Evolutionary conservation across 208 protist genomes (phyloP).

Genomic region (Wallacemonas rigidus): DNA sequence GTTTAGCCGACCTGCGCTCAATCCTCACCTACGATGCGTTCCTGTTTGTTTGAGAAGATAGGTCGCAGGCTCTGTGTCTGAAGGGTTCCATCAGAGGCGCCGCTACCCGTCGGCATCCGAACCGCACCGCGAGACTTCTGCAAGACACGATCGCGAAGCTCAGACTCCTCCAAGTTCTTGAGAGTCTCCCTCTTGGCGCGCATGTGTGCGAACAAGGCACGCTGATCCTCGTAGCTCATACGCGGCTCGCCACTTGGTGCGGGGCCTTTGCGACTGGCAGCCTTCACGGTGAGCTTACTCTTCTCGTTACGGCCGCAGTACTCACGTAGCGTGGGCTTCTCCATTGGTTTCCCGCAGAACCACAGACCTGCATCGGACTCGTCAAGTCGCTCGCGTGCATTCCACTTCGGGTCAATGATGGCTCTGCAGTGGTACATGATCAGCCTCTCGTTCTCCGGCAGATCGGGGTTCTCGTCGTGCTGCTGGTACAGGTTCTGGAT

Average conservation of each 20-base stretch:
- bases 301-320: conserved; percentile 72
- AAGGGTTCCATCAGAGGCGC: neutral
- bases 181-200: conserved; percentile 52
- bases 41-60: conserved; percentile 57
- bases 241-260: conserved; percentile 72
- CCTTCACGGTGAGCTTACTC: conserved; percentile 74
- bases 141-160: conserved; percentile 73
- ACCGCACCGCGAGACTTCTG: conserved; percentile 53
- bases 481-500: conserved; percentile 49
- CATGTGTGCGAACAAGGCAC: conserved; percentile 54
- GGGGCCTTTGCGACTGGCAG: conserved; percentile 49
- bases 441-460: conserved; percentile 72
- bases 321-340: conserved; percentile 33
- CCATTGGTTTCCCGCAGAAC: conserved; percentile 81
- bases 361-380: conserved; percentile 54
- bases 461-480: conserved; percentile 65
- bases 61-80: conserved; percentile 42
- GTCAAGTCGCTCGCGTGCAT: conserved; percentile 42
- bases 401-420: conserved; percentile 73
- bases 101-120: conserved; percentile 15
- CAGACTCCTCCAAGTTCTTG: conserved; percentile 68
- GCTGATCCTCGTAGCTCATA: conserved; percentile 84
- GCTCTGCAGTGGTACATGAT: conserved; percentile 82
- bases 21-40: conserved; percentile 32
- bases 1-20: neutral